Evolutionary conservation across 2,329 filamentous ascomycete species (phyloP), one percentile per base, ranked within the genome.

Genomic region (Proliferodiscus dingleyae): DNA sequence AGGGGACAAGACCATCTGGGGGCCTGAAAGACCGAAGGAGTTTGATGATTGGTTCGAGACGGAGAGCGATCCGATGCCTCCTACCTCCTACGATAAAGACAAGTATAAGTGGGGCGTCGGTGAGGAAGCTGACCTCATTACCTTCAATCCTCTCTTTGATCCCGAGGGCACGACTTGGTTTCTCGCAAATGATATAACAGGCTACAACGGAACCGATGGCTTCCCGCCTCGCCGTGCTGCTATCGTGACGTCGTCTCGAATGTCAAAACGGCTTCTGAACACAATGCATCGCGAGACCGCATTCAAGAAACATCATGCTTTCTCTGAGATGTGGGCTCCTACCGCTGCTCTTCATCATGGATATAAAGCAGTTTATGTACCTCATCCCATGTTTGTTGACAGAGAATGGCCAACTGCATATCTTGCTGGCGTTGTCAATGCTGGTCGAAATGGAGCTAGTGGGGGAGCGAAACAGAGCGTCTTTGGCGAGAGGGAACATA

Each of bases 271-370:
- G 37, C 79, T 96, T 38, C 75, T 97, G 11, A 72, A 82, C 50
- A 84, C 84, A 15, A 97, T 97, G 91, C 91, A 97, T 71, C 78
- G 81, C 45, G 89, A 95, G 70, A 95, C 90, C 3, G 81, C 83
- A 23, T 78, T 87, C 59, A 83, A 85, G 61, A 90, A 89, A 58
- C 87, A 94, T 66, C 87, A 87, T 53, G 94, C 93, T 71, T 95
- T 95, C 64, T 87, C 89, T 0, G 91, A 97, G 67, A 96, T 96
- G 90, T 96, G 89, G 89, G 88, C 90, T 0, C 84, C 85, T 1
- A 93, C 87, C 0, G 82, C 87, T 1, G 87, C 90, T 1, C 75
- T 97, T 8, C 90, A 96, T 49, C 90, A 96, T 64, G 91, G 91
- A 9, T 83, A 87, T 69, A 97, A 96, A 70, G 89, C 88, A 29